Percentiles rank a stretch among this genome's conserved stretches.
Evolutionary conservation across 2,329 filamentous ascomycete species (phyloP).

Genomic region (Neonectria punicea): DNA sequence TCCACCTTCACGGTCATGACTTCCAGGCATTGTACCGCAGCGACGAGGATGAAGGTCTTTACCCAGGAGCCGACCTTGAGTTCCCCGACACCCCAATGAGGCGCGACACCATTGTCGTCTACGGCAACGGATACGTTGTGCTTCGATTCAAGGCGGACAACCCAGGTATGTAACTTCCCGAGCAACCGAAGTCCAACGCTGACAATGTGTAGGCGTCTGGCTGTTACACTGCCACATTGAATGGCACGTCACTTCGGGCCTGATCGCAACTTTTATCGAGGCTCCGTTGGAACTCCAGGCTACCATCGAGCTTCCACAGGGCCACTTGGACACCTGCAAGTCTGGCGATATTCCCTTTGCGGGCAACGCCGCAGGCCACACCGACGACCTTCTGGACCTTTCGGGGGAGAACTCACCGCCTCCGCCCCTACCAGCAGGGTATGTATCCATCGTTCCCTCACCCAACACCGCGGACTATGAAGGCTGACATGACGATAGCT

Average conservation of each 20-base stretch:
- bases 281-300: slow-evolving; percentile 71
- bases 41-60: slow-evolving; percentile 66
- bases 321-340: slow-evolving; percentile 68
- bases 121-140: slow-evolving; percentile 74
- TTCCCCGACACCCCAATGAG: slow-evolving; percentile 70
- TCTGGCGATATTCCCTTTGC: slow-evolving; percentile 59
- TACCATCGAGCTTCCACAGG: slow-evolving; percentile 66
- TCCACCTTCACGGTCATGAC: slow-evolving; percentile 81
- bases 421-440: slow-evolving; percentile 69
- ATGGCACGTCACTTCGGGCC: slow-evolving; percentile 77
- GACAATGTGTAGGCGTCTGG: slow-evolving; percentile 63
- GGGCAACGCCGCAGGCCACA: slow-evolving; percentile 83
- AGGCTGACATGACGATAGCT: slow-evolving; percentile 51
- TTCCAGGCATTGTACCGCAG: slow-evolving; percentile 76
- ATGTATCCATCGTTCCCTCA: slow-evolving; percentile 40
- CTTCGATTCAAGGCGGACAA: slow-evolving; percentile 76
- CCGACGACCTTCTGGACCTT: slow-evolving; percentile 70
- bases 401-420: slow-evolving; percentile 68
- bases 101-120: slow-evolving; percentile 74
- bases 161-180: slow-evolving; percentile 57
- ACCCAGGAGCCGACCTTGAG: slow-evolving; percentile 56
- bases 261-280: slow-evolving; percentile 73
- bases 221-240: slow-evolving; percentile 85
- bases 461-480: background rate
- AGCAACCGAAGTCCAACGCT: slow-evolving; percentile 11